Evolutionary conservation across 2,329 filamentous ascomycete genomes (phyloP).

Genomic region (Ceratocystis cubensis): DNA sequence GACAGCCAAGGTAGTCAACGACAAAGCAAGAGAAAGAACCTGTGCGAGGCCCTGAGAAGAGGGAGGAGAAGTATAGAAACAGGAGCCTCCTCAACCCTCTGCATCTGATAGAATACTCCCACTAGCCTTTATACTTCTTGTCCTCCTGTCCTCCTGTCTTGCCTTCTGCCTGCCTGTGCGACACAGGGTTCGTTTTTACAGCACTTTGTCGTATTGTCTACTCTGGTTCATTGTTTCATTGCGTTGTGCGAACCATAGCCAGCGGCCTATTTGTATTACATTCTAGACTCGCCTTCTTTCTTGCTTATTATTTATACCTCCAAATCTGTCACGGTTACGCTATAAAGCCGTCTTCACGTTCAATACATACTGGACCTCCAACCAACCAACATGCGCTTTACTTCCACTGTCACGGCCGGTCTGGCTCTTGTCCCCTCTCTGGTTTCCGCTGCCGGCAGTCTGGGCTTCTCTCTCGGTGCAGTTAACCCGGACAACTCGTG

Average conservation of each 20-base stretch:
- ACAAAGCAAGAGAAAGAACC: neutral
- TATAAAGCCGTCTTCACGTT: neutral
- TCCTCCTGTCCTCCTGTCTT: neutral
- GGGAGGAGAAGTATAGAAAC: neutral
- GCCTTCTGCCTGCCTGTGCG: neutral
- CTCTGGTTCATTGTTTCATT: neutral
- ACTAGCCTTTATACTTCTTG: neutral
- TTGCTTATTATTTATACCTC: neutral
- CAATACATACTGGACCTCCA: neutral
- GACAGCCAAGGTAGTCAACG: neutral
- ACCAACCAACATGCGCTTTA: constrained; percentile 19
- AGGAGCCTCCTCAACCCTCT: neutral
- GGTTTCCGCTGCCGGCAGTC: constrained; percentile 30
- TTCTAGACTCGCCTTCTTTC: neutral
- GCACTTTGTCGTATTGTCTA: neutral
- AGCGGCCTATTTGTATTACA: neutral
- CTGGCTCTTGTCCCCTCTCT: constrained; percentile 26
- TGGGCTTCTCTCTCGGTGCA: constrained; percentile 56
- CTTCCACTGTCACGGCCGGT: constrained; percentile 17
- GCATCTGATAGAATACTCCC: neutral
- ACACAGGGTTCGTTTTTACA: neutral
- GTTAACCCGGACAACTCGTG: constrained; percentile 48
- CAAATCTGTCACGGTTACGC: neutral
- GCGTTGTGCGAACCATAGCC: neutral
- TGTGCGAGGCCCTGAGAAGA: neutral